Evolutionary conservation across 208 protist genomes (phyloP).

Genomic region (Leishmania lainsoni): DNA sequence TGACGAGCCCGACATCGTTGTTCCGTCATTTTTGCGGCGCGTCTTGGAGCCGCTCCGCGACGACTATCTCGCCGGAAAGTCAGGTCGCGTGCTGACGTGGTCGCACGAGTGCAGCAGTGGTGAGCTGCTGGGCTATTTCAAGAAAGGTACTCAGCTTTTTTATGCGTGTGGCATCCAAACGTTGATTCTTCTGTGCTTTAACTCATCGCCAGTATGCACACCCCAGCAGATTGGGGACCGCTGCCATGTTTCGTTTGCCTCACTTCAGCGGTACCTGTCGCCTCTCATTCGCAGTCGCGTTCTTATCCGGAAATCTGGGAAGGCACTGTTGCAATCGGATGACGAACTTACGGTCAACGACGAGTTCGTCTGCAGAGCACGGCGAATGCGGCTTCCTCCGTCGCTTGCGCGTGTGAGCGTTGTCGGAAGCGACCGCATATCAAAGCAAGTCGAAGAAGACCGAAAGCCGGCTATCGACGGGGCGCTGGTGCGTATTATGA

Average conservation of each 20-base stretch:
- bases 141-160: constrained; percentile 51
- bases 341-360: constrained; percentile 65
- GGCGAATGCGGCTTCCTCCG: constrained; percentile 61
- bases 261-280: constrained; percentile 30
- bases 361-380: constrained; percentile 53
- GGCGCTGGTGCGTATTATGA: constrained; percentile 88
- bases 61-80: constrained; percentile 69
- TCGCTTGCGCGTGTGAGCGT: constrained; percentile 44
- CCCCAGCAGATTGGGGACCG: constrained; percentile 25
- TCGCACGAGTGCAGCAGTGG: constrained; percentile 80
- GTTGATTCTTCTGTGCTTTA: constrained; percentile 79
- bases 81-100: constrained; percentile 71
- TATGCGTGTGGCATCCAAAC: constrained; percentile 70
- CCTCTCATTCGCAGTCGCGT: constrained; percentile 32
- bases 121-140: constrained; percentile 58
- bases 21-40: constrained; percentile 48
- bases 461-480: constrained; percentile 81
- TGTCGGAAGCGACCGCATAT: constrained; percentile 40
- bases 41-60: constrained; percentile 51
- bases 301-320: constrained; percentile 25
- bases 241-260: constrained; percentile 21
- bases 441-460: constrained; percentile 71
- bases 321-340: constrained; percentile 33
- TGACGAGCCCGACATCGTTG: constrained; percentile 29
- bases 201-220: constrained; percentile 41